These are phyloP conservation scores for Colletotrichum liriopes DNA, from an alignment of 2,329 filamentous ascomycete genomes.

Conservation along the genomic window DNA sequence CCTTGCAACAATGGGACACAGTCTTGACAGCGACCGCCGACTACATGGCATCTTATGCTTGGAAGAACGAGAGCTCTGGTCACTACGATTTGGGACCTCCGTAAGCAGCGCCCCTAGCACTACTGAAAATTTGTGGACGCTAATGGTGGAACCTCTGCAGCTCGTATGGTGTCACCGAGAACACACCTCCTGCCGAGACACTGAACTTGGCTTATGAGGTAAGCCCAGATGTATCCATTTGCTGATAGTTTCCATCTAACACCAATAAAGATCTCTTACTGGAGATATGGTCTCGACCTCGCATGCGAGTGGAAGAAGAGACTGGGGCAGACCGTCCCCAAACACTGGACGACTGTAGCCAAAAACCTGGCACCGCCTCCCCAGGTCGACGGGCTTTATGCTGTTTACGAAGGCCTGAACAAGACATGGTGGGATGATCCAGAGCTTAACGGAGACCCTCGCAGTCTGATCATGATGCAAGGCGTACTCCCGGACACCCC, in stretches of 20 bases:
- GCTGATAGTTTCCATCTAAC: not conserved
- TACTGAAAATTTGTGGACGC: not conserved
- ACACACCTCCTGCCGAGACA: conserved; percentile 70
- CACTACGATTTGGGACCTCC: conserved; percentile 66
- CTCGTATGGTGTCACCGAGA: conserved; percentile 67
- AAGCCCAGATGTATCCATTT: not conserved
- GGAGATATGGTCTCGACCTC: conserved; percentile 71
- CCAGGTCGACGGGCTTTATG: conserved; percentile 64
- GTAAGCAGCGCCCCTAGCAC: conserved; percentile 41
- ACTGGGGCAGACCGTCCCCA: conserved; percentile 59
- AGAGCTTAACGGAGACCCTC: conserved; percentile 57
- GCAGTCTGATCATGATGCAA: conserved; percentile 61
- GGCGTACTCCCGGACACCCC: conserved; percentile 60
- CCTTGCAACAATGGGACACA: conserved; percentile 67
- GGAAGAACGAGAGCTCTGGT: conserved; percentile 65
- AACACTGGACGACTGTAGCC: conserved; percentile 63
- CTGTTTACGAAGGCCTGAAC: conserved; percentile 68
- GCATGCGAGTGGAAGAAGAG: conserved; percentile 68
- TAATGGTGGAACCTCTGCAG: conserved; percentile 25
- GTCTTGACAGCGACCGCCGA: conserved; percentile 67
- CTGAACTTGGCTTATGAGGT: conserved; percentile 73
- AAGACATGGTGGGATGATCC: conserved; percentile 60
- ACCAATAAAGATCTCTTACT: conserved; percentile 63
- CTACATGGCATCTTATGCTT: conserved; percentile 74
- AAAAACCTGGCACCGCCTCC: conserved; percentile 69